phyloP scores from a whole-genome alignment of 225 moss, liverwort and hornwort species.

The Antitrichia curtipendula region DNA sequence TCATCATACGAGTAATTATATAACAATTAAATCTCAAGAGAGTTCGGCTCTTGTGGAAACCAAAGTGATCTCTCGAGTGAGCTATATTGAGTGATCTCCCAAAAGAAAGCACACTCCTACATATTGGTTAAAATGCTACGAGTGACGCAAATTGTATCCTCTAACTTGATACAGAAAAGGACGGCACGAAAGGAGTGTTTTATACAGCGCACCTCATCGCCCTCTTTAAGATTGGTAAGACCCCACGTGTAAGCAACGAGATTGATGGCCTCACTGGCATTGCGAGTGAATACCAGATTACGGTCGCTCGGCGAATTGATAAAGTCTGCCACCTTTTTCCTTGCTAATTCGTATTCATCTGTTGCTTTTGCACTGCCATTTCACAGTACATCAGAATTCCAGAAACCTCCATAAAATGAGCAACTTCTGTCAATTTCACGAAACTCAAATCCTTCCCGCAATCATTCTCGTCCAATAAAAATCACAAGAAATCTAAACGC shows the following conservation, averaged over 20 bases:
- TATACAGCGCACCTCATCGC: slow-evolving; percentile 55
- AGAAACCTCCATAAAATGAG: not conserved
- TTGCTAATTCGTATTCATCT: slow-evolving; percentile 73
- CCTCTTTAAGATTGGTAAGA: slow-evolving; percentile 53
- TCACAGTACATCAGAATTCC: not conserved
- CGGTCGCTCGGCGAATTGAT: slow-evolving; percentile 73
- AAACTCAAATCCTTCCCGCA: not conserved
- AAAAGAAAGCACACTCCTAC: not conserved
- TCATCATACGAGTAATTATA: not conserved
- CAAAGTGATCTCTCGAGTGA: not conserved
- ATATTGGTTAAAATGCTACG: not conserved
- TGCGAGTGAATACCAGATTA: slow-evolving; percentile 77
- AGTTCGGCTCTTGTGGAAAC: not conserved
- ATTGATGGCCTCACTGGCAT: slow-evolving; percentile 92
- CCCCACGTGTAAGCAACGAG: slow-evolving; percentile 85
- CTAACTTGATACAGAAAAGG: not conserved
- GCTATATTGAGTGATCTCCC: not conserved
- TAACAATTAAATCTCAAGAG: not conserved
- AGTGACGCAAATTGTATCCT: not conserved
- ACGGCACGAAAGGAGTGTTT: not conserved
- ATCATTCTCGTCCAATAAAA: not conserved
- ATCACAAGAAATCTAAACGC: not conserved
- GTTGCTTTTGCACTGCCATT: slow-evolving; percentile 73
- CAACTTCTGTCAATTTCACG: not conserved
- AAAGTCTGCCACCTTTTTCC: slow-evolving; percentile 66